Base-by-base conservation (phyloP, 768 basidiomycete genomes). In the Coprinopsis sp. region DNA sequence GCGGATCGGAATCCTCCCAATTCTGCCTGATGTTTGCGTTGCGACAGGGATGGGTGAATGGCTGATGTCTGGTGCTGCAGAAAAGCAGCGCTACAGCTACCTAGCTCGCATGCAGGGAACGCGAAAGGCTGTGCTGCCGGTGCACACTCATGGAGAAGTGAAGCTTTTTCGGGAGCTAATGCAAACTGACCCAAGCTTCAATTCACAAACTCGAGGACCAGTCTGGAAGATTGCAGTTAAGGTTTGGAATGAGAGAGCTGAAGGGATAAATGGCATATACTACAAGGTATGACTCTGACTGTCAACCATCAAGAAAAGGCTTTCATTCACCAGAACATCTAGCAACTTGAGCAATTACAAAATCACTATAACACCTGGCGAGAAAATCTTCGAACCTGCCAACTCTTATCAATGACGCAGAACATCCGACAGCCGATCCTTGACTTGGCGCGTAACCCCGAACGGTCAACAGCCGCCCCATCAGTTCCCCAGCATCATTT, bases 141-240 rank as follows among this genome's bases (percentile, higher is more conserved):
- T 63, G 41, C 58, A 63, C 31, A 60, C 52, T 11, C 2, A 46
- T 28, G 52, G 46, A 0, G 58, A 63, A 31, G 49, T 50, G 13
- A 28, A 46, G 7, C 42, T 64, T 8, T 65, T 62, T 46, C 34
- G 33, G 46, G 46, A 31, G n/a, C 55, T 47, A 50, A 71, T 56
- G 50, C 7, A 34, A 22, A 40, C 13, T 11, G 23, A 52, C n/a
- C 12, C 24, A 0, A 11, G 28, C 8, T 57, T 57, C 37, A 54
- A 46, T 18, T 21, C 49, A 10, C 22, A 13, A 2, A 31, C 39
- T 14, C 27, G 36, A 3, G 54, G 39, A 4, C 53, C 53, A 12
- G 25, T 5, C 29, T 58, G 55, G 55, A 41, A 46, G 10, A 14
- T 23, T 7, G 53, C 53, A 16, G 55, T 56, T 12, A 54, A 47